Evolutionary conservation across 257 asterid species (phyloP), one percentile per base, ranked within the genome.

Genomic region (Nicotiana tabacum): DNA sequence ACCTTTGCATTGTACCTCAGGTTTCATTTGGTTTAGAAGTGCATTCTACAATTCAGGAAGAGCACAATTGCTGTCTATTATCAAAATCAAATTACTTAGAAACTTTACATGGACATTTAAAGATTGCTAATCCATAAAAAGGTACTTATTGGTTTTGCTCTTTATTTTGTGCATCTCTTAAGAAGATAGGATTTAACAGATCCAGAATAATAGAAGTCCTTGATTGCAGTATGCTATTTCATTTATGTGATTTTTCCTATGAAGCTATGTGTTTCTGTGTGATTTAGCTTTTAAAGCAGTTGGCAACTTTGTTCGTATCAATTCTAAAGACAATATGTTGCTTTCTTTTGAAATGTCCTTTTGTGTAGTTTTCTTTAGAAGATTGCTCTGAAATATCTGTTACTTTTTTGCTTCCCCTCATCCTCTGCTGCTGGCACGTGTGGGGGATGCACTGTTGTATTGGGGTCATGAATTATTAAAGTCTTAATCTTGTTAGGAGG

Each of bases 221-320:
- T 76, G 80, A 27, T 48, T 51, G 39, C 62, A 24, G 16, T 51
- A 76, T 51, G 43, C 48, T 51, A 48, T n/a, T 74, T 74, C 80
- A 48, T 48, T 48, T 12, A 17, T 48, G 62, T 51, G 60, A 76
- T 51, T 29, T 51, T 32, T 51, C 46, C 2, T 51, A 51, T 48
- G 79, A 48, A 72, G 79, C 61, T 72, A 3, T 74, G 39, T 48
- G 24, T 24, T 21, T 48, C 29, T 17, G 79, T 46, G 37, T 74
- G 60, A 48, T 76, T 76, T 51, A 76, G 64, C 80, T 76, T 76
- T 29, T 76, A 51, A 76, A 76, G 80, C 80, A 76, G 80, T 51
- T 76, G 64, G 16, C 64, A 7, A 39, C 5, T 74, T 58, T 74
- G 9, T 74, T 74, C 80, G 27, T 43, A 51, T 76, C 29, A 53